These are phyloP conservation scores for Moniliophthora roreri DNA, from an alignment of 1,284 basidiomycete species.

Conservation along the genomic window DNA sequence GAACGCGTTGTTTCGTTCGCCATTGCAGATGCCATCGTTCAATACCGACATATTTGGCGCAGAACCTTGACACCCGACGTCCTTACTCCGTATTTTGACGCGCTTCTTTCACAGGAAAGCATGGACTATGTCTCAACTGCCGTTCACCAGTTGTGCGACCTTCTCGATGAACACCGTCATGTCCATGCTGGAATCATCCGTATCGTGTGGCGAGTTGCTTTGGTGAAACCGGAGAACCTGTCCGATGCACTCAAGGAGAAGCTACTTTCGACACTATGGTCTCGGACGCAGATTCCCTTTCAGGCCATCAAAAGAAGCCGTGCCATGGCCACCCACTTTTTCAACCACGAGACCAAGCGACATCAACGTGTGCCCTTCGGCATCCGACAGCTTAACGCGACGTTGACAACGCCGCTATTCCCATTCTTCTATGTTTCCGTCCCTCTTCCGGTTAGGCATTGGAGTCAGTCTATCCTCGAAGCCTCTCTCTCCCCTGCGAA, in stretches of 20 bases:
- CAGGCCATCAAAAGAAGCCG: not conserved
- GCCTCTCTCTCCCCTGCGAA: conserved; percentile 25
- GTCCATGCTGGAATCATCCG: conserved; percentile 26
- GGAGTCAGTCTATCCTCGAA: conserved; percentile 28
- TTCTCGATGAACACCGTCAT: conserved; percentile 22
- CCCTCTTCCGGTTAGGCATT: conserved; percentile 20
- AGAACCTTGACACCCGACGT: conserved; percentile 29
- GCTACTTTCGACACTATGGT: conserved; percentile 25
- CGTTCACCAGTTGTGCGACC: conserved; percentile 25
- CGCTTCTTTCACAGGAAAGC: conserved; percentile 24
- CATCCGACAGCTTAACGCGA: conserved; percentile 22
- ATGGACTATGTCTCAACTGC: conserved; percentile 19
- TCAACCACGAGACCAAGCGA: conserved; percentile 7
- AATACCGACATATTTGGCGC: conserved; percentile 29
- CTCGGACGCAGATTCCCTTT: conserved; percentile 18
- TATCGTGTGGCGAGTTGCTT: conserved; percentile 32
- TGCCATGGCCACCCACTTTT: conserved; percentile 8
- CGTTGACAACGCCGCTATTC: conserved; percentile 21
- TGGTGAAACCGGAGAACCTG: conserved; percentile 21
- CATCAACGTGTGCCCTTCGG: conserved; percentile 14
- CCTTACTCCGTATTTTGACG: conserved; percentile 35
- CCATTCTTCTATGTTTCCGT: conserved; percentile 6
- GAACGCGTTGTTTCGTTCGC: conserved; percentile 8
- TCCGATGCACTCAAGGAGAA: conserved; percentile 19
- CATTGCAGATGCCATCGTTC: conserved; percentile 24